Conservation (phyloP, 768 basidiomycete genomes). For the Austroboletus eburneus region DNA sequence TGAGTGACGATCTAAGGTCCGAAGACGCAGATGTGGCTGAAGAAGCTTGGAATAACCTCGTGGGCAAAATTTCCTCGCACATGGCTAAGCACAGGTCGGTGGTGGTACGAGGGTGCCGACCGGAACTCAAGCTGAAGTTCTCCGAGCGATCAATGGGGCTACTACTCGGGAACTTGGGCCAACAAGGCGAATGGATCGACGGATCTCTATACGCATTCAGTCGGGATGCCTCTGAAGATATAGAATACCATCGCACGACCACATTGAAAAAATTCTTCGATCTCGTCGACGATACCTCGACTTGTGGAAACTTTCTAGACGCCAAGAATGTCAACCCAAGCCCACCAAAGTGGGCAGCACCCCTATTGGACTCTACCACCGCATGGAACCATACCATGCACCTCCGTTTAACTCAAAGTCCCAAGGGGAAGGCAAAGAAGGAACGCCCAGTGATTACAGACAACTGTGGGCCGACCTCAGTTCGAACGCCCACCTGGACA, state of each 20-base stretch:
- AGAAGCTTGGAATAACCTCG: no score
- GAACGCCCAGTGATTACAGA: no score
- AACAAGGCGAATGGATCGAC: background rate
- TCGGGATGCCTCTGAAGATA: background rate
- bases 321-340: background rate
- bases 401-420: background rate
- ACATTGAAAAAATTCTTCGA: background rate
- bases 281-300: background rate
- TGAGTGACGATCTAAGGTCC: background rate
- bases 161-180: background rate
- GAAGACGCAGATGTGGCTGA: background rate
- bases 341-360: background rate
- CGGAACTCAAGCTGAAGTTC: background rate
- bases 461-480: no score
- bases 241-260: background rate
- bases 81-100: background rate
- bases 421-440: background rate
- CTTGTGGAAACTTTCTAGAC: conserved; percentile 6
- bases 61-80: no score
- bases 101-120: background rate
- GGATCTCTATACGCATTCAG: background rate
- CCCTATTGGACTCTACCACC: background rate
- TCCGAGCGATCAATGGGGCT: background rate
- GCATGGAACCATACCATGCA: conserved; percentile 2
- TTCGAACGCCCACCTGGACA: conserved; percentile 1